Conservation (phyloP, 768 basidiomycete genomes). For the Daedalea quercina region DNA sequence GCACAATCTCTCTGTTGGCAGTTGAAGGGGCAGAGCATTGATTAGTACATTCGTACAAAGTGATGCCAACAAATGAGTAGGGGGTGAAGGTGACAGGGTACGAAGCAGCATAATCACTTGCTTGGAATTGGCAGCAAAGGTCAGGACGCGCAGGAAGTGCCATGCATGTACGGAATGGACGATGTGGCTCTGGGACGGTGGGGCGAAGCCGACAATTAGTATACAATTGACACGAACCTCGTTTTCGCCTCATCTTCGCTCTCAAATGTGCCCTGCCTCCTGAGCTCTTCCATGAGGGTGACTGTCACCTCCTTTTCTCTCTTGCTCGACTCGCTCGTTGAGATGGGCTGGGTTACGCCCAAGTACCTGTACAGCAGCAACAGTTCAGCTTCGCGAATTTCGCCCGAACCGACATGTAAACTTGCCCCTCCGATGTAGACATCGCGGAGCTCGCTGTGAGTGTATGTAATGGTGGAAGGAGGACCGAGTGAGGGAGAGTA, state of each 20-base stretch:
- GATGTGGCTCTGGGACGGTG: not conserved
- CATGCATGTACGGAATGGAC: not conserved
- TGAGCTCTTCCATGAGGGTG: slow-evolving; percentile 87
- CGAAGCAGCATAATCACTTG: no score
- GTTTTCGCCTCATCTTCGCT: slow-evolving; percentile 80
- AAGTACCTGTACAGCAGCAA: slow-evolving; percentile 45
- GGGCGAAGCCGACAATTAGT: not conserved
- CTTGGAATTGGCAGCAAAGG: no score
- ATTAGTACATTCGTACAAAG: not conserved
- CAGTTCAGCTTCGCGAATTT: not conserved
- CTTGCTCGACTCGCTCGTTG: slow-evolving; percentile 63
- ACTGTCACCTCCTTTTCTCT: slow-evolving; percentile 78
- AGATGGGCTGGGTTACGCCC: slow-evolving; percentile 85
- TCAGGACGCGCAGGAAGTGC: no score
- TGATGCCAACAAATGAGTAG: no score
- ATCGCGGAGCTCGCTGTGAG: not conserved
- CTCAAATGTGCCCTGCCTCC: slow-evolving; percentile 83
- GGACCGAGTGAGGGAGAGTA: not conserved
- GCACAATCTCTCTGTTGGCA: slow-evolving; percentile 76
- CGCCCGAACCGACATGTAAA: not conserved
- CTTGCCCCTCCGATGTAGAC: slow-evolving; percentile 14
- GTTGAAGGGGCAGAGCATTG: not conserved
- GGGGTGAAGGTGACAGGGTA: not conserved
- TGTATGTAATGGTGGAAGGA: not conserved
- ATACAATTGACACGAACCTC: slow-evolving; percentile 52